Base-by-base conservation (phyloP, 345 rosid genomes). In the Ceriops decandra region DNA sequence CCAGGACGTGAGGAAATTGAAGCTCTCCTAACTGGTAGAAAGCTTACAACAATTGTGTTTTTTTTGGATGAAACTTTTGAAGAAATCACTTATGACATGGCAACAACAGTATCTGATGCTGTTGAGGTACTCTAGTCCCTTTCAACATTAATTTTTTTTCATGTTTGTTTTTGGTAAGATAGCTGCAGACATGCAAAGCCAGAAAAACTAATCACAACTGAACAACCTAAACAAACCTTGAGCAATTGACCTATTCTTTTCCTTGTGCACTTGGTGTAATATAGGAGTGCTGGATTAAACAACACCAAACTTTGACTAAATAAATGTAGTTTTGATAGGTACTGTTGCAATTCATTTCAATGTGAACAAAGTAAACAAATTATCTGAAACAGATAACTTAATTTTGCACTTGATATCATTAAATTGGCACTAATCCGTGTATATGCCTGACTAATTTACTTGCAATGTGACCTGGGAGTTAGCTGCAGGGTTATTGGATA, bases 1-100 rank as follows among this genome's bases (percentile, higher is more conserved):
- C 99, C 99, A 10, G 96, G 88, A 11, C 95, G 93, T 63, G 99
- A 91, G 81, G 99, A 95, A 77, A 88, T 91, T 75, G 99, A 95
- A 83, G 93, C 96, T 69, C 90, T 90, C 71, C 72, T 95, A 64
- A 95, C 92, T 3, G 88, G 84, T 62, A 76, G 93, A 69, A 95
- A 88, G 86, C 93, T 95, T 49, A 95, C 97, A 10, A 91, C 97
- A 53, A 95, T 91, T 17, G 99, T 91, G 58, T 95, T 91, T 76
- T 95, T 95, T 81, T 77, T 95, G 71, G 97, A 95, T 74, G 99
- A 91, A 81, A 95, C 99, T 72, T 95, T 95, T 74, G 97, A 95
- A 88, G 99, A 95, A 80, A 95, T 95, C 31, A 81, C 89, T 16
- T 91, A 90, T 83, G 99, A 91, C 79, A 91, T 95, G 98, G 88